These are phyloP conservation scores for Pseudogymnoascus sp. DNA, from an alignment of 2,329 filamentous ascomycete genomes.

Conservation along the genomic window DNA sequence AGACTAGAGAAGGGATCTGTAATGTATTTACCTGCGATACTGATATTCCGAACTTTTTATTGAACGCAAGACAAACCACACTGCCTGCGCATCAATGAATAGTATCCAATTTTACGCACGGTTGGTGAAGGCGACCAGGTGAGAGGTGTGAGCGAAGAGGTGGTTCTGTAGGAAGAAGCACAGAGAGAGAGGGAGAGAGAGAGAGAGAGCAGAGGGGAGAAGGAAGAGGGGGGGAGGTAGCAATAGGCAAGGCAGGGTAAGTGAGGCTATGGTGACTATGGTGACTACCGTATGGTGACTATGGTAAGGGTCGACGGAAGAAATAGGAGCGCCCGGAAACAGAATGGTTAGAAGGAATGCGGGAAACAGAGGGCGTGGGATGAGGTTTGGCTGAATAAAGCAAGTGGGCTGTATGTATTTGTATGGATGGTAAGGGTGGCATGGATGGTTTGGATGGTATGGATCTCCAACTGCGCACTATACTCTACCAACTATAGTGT, in stretches of 20 bases:
- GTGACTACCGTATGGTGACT: background rate
- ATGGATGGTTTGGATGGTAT: background rate
- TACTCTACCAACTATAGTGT: background rate
- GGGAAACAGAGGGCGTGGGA: background rate
- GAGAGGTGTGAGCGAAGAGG: background rate
- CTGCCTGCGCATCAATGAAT: background rate
- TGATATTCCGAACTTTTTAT: background rate
- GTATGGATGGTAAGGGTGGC: background rate
- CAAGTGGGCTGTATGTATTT: conserved; percentile 3
- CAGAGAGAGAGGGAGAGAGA: background rate
- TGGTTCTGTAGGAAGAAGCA: background rate
- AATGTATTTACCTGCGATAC: conserved; percentile 1
- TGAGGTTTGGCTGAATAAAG: conserved; percentile 8
- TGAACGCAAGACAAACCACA: background rate
- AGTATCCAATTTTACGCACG: background rate
- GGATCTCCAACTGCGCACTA: background rate
- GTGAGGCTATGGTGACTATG: background rate
- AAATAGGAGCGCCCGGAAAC: conserved; percentile 2
- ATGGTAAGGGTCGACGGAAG: background rate
- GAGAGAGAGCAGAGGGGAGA: background rate
- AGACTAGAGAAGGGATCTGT: background rate
- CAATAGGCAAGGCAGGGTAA: background rate
- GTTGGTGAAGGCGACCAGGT: background rate
- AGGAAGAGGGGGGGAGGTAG: background rate
- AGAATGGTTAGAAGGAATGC: background rate